Base-by-base conservation (phyloP, 2,329 filamentous ascomycete species). In the Neopestalotiopsis sp. region DNA sequence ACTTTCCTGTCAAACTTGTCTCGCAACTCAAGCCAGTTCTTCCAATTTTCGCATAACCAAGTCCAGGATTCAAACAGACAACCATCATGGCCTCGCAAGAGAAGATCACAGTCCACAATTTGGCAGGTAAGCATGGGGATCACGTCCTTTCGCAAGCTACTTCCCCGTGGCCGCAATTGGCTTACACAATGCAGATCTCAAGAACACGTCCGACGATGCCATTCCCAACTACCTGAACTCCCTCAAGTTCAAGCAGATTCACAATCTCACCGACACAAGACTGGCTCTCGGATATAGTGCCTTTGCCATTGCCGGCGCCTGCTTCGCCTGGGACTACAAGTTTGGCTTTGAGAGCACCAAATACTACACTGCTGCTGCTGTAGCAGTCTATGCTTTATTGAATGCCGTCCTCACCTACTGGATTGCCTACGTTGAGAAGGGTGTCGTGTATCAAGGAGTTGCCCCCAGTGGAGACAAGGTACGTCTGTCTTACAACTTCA, bases 141-240 rank as follows among this genome's bases (percentile, higher is more conserved):
- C n/a, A 30, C 67, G 38, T 65, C 68, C 24, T 67, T 32, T 65
- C 68, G 24, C 32, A 20, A 65, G n/a, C 59, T 65, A 70, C 49
- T 70, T 14, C 14, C 14, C 34, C 10, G 9, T 30, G 10, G 10
- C 20, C 32, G 24, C 40, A 42, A 17, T n/a, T 59, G 7, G 32
- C 34, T 67, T 42, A 42, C 34, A 34, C 24, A 28, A 28, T 24
- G 56, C 78, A 97, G 96, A 98, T 80, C 91, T 99, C 72, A 98
- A 98, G 83, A 97, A 96, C 84, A 97, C 95, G 52, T 94, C 93
- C 73, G 96, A 99, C 84, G 96, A 99, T 83, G 94, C 95, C 68
- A 91, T 99, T 70, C 90, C 93, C 69, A 94, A 96, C 83, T 98
- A 98, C 84, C 90, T 99, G 72, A 95, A 94, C 82, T 93, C 90